These are phyloP conservation scores for Kernera saxatilis DNA, from an alignment of 345 rosid species.

Conservation along the genomic window DNA sequence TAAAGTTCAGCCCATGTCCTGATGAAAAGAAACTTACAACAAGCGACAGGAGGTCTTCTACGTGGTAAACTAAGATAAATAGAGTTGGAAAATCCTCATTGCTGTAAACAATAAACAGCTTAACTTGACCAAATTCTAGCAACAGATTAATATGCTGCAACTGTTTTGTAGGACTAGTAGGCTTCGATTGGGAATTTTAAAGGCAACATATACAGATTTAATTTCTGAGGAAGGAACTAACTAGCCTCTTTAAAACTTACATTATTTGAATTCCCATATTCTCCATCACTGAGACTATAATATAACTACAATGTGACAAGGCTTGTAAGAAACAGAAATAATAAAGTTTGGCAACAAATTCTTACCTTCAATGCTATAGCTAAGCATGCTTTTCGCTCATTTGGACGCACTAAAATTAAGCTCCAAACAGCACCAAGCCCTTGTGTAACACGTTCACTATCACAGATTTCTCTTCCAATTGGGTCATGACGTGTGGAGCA, in stretches of 20 bases:
- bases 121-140: slow-evolving; percentile 1
- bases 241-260: background rate
- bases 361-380: slow-evolving; percentile 81
- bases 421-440: slow-evolving; percentile 98
- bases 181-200: background rate
- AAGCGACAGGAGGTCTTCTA: background rate
- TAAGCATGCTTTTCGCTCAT: slow-evolving; percentile 74
- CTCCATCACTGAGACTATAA: slow-evolving; percentile 15
- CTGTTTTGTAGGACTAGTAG: background rate
- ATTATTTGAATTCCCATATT: background rate
- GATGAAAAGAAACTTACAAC: background rate
- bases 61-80: background rate
- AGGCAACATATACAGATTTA: background rate
- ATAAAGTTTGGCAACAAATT: slow-evolving; percentile 5
- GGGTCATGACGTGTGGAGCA: slow-evolving; percentile 68
- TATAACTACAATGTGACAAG: background rate
- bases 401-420: slow-evolving; percentile 88
- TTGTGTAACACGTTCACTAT: slow-evolving; percentile 88
- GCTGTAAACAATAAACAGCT: background rate
- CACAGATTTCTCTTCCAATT: slow-evolving; percentile 55
- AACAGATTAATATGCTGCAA: background rate
- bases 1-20: background rate
- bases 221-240: background rate
- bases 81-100: background rate
- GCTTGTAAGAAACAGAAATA: slow-evolving; percentile 3